Evolutionary conservation across 805 yeast genomes (phyloP), one percentile per base, ranked within the genome.

Genomic region (Wickerhamiella qilinensis): DNA sequence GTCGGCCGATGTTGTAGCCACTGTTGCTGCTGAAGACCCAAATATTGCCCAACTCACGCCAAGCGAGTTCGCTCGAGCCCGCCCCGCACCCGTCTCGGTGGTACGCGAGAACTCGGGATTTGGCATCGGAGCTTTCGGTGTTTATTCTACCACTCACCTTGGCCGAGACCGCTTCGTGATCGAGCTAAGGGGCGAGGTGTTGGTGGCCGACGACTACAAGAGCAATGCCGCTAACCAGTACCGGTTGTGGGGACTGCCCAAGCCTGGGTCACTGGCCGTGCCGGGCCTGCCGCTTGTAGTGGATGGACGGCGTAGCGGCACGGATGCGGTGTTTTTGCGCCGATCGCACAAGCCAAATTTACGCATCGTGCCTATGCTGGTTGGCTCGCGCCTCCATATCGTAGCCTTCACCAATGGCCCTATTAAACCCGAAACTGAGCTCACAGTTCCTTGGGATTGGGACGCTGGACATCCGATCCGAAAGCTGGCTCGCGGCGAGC

Each of bases 391-490:
- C 1, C 64, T 80, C 8, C 68, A 66, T 39, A 75, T 81, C 51
- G 62, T 72, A 7, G 64, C 82, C 8, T 62, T 62, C 21, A 71
- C 94, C 0, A 56, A 66, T 1, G 67, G 63, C 35, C 70, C 71
- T 2, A 69, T 86, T 20, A 62, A 64, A 37, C 56, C 65, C 8
- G 84, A 74, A n/a, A 71, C 75, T 30, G 96, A 86, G 52, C 57
- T 88, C 17, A 68, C 86, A 0, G 56, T 84, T 8, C 71, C 75
- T 2, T 88, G 97, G 97, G 82, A 77, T 43, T 88, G 95, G 94
- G 94, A 85, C 52, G 53, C 58, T 3, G 45, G 61, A 15, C 94
- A 85, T 53, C 94, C 96, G 2, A 79, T 84, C 29, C 59, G 63
- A 38, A 65, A 67, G 45, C 58, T 79, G 39, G 62, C 14, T 12